Evolutionary conservation across 164 flowering plant species (phyloP).

Genomic region (Chloranthus sessilifolius): DNA sequence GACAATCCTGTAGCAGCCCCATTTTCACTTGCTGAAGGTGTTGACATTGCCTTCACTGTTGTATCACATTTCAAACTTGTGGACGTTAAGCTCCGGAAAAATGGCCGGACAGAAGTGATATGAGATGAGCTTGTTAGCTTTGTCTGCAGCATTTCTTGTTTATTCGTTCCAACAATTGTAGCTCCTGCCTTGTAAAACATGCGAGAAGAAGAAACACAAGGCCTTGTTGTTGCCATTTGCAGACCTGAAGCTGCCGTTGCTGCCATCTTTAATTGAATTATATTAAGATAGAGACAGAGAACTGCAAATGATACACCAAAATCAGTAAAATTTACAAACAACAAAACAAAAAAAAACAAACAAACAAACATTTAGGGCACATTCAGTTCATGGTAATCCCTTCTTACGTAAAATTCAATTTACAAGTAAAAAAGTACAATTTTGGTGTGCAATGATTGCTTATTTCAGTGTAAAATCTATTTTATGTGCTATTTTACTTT

Average conservation of each 20-base stretch:
- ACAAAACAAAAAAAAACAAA: no score
- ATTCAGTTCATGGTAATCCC: no score
- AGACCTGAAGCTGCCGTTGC: constrained; percentile 46
- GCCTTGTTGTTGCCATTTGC: constrained; percentile 47
- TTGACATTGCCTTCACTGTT: constrained; percentile 60
- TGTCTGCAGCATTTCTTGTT: constrained; percentile 25
- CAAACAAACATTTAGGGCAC: no score
- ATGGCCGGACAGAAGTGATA: constrained; percentile 32
- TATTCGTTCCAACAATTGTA: constrained; percentile 19
- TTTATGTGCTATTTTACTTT: no score
- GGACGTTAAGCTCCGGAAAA: constrained; percentile 29
- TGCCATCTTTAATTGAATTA: constrained; percentile 40
- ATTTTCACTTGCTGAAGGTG: constrained; percentile 36
- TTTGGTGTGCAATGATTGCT: no score
- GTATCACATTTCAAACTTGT: constrained; percentile 24
- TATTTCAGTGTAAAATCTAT: no score
- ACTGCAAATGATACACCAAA: no score
- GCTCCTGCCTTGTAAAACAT: constrained; percentile 22
- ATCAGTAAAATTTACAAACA: constrained; percentile 7
- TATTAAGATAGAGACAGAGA: neutral
- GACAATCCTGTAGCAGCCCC: constrained; percentile 55
- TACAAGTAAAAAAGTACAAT: no score
- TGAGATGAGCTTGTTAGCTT: constrained; percentile 36
- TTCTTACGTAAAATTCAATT: no score
- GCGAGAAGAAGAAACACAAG: constrained; percentile 41